Evolutionary conservation across 441 rosid genomes (phyloP).

Genomic region (Adansonia grandidieri): DNA sequence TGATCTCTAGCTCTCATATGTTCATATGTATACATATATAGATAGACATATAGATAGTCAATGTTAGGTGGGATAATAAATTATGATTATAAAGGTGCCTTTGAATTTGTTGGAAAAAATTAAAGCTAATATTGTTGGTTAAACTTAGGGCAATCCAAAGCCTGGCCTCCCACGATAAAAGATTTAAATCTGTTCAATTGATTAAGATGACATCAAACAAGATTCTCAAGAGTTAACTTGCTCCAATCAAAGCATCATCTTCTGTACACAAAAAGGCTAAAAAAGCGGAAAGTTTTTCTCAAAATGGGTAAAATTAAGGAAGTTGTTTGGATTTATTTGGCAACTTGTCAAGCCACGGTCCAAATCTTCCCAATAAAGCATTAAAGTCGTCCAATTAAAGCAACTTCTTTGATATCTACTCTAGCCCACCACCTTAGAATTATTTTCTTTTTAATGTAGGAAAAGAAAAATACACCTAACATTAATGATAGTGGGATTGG

Average conservation of each 20-base stretch:
- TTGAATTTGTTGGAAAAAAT: slow-evolving; percentile 1
- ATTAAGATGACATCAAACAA: slow-evolving; percentile 10
- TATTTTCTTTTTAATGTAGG: background rate
- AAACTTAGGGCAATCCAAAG: slow-evolving; percentile 9
- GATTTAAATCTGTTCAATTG: background rate
- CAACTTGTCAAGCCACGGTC: background rate
- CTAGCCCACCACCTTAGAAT: slow-evolving; percentile 18
- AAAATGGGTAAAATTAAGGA: slow-evolving; percentile 9
- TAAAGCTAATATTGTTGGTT: background rate
- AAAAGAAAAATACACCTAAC: background rate
- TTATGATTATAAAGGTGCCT: background rate
- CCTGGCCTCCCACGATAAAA: too few relatives aligned
- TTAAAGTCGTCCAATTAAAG: slow-evolving; percentile 14
- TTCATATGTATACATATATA: background rate
- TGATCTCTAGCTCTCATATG: background rate
- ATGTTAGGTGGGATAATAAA: background rate
- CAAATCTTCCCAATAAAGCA: background rate
- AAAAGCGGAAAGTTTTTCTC: background rate
- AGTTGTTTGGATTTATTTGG: background rate
- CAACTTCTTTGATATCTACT: background rate
- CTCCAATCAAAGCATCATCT: background rate
- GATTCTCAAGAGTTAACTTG: background rate
- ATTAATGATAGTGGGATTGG: background rate
- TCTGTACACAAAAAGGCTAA: background rate
- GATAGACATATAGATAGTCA: background rate